Evolutionary conservation across 2,329 filamentous ascomycete species (phyloP), one percentile per base, ranked within the genome.

Genomic region (Ceratocystis variospora): DNA sequence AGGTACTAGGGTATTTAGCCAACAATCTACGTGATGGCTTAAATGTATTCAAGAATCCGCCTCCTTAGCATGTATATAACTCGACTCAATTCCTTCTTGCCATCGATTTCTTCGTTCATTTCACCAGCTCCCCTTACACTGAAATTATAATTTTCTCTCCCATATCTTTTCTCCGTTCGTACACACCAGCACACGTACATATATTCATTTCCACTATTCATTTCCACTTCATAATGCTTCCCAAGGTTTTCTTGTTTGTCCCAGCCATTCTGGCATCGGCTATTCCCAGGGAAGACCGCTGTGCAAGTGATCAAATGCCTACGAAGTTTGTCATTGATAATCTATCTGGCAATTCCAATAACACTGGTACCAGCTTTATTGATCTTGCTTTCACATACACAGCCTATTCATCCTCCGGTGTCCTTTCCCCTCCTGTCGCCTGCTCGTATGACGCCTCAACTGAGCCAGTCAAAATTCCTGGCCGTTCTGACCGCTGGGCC

Each of bases 381-480:
- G 69, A 74, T 65, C 81, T 81, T 69, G 71, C 68, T 63, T 81
- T 76, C 71, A 63, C 71, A 48, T 78, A 81, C 69, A 61, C 57
- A 6, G 25, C 64, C 19, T 68, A 46, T 17, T 31, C 67, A 17
- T 50, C 64, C 15, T 45, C 45, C 5, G 63, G 71, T 10, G 72
- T 70, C n/a, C 80, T 78, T 19, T 69, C 70, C 1, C 71, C 78
- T 61, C 70, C 71, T n/a, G 79, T 79, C 8, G 67, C 68, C 1
- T 82, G 80, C 72, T 72, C 74, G 46, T 76, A 74, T 71, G 79
- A 81, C 71, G 73, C 74, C 19, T 75, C 74, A 5, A 80, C 79
- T 2, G 69, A 69, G 45, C 73, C 77, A 7, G 72, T 75, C 25
- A 73, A 70, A 55, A 70, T 72, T 3, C 66, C 70, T 17, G 73